Evolutionary conservation across 495 filamentous ascomycete genomes (phyloP), one percentile per base, ranked within the genome.

Genomic region (Penicillium steckii): DNA sequence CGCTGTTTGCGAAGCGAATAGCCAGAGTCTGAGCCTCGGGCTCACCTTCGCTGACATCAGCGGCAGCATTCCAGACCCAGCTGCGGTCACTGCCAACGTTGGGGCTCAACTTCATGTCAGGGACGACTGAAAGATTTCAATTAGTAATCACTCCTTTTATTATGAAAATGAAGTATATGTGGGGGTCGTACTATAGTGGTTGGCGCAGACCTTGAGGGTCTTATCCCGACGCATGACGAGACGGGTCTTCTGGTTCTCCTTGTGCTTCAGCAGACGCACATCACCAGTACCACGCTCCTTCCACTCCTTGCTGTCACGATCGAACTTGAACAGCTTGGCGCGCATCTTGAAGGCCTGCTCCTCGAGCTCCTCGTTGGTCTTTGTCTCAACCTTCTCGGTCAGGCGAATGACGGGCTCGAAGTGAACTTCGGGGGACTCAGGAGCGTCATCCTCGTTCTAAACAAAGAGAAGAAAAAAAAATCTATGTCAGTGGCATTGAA

Each of bases 181-280:
- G 17, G 18, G 38, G 4, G 42, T 62, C 90, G 68, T 87, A 98
- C 94, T 87, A 74, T 99, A 99, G 80, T 99, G 95, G 78, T 99
- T 99, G 66, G 95, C 95, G 86, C 95, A 99, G 74, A 97, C 94
- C 80, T 99, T 99, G 76, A 96, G 84, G 57, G 95, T 97, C 87
- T 97, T 96, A 77, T 99, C 95, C 67, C 95, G 81, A 72, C 95
- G 86, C 95, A 99, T 99, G 61, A 99, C 94, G 56, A 99, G 80
- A 53, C 95, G 84, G 48, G 91, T 96, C 87, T 97, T 99, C 69
- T 86, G 85, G 71, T 95, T 97, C 77, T 97, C 94, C 81, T 88
- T 88, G 78, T 99, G 95, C 84, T 97, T 99, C 65, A 99, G 79
- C 65, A 99, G 77, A 65, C 91, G 83, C 53, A 99, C 91, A 64